Conservation (phyloP, 768 basidiomycete species). For the Tubosaeta sp. region DNA sequence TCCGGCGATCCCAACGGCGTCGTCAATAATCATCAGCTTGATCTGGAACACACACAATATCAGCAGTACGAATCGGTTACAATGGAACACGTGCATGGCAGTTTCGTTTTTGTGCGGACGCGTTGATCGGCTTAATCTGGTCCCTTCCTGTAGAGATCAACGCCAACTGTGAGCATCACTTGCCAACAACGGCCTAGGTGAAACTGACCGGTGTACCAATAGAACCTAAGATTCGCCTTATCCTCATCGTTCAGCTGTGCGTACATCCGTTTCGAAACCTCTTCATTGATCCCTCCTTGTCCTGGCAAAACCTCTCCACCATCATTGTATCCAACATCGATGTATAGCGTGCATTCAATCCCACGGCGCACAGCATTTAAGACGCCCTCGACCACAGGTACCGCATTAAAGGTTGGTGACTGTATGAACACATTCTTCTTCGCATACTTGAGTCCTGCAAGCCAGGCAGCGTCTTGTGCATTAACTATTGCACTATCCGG, state of each 20-base stretch:
- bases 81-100: slow-evolving; percentile 47
- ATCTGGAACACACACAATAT: slow-evolving; percentile 29
- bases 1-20: slow-evolving; percentile 59
- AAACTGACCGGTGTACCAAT: slow-evolving; percentile 47
- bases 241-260: slow-evolving; percentile 41
- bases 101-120: slow-evolving; percentile 62
- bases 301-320: slow-evolving; percentile 60
- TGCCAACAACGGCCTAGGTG: neutral
- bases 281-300: slow-evolving; percentile 71
- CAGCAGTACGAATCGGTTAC: neutral
- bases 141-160: slow-evolving; percentile 43
- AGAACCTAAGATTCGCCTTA: slow-evolving; percentile 45
- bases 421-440: slow-evolving; percentile 65
- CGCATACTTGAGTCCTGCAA: slow-evolving; percentile 59
- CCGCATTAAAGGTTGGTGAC: slow-evolving; percentile 68
- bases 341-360: slow-evolving; percentile 54
- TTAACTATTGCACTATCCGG: slow-evolving; percentile 36
- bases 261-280: slow-evolving; percentile 60
- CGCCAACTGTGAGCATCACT: neutral
- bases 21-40: slow-evolving; percentile 66
- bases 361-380: slow-evolving; percentile 59
- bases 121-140: slow-evolving; percentile 60
- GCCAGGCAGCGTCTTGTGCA: slow-evolving; percentile 68
- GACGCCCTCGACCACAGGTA: slow-evolving; percentile 53
- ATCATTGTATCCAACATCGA: slow-evolving; percentile 55